Percentiles rank a stretch among this genome's conserved stretches.
Evolutionary conservation across 441 rosid species (phyloP).

Genomic region (Erysimum cheiri): DNA sequence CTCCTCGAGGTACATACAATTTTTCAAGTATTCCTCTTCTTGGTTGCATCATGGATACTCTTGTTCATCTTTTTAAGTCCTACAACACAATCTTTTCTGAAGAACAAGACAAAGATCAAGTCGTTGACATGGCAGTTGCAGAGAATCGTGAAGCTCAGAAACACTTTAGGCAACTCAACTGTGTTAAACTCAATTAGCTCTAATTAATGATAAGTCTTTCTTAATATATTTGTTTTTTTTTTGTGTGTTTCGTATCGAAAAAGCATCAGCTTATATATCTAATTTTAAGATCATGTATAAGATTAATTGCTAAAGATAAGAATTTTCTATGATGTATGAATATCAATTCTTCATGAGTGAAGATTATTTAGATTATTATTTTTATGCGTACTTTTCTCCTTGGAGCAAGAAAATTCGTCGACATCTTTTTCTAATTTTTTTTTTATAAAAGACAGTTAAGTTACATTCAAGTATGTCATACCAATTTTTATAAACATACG

Average conservation of each 20-base stretch:
- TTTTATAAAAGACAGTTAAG: no score
- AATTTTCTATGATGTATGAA: background rate
- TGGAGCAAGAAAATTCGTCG: background rate
- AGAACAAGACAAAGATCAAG: slow-evolving; percentile 7
- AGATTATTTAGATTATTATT: slow-evolving; percentile 1
- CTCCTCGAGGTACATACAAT: slow-evolving; percentile 17
- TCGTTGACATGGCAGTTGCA: slow-evolving; percentile 22
- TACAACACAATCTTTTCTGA: background rate
- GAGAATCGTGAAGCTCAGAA: slow-evolving; percentile 39
- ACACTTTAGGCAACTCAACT: slow-evolving; percentile 39
- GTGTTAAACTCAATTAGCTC: slow-evolving; percentile 33
- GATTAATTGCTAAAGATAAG: background rate
- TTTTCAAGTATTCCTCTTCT: slow-evolving; percentile 34
- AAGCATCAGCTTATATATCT: background rate
- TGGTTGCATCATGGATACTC: slow-evolving; percentile 41
- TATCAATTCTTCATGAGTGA: slow-evolving; percentile 8
- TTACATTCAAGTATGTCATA: no score
- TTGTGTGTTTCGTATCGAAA: background rate
- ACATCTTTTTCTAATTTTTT: no score
- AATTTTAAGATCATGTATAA: slow-evolving; percentile 11
- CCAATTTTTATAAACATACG: no score
- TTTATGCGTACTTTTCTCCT: background rate
- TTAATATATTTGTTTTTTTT: background rate
- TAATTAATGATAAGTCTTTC: slow-evolving; percentile 9
- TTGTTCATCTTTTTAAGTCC: slow-evolving; percentile 23